Base-by-base conservation (phyloP, 805 yeast species). In the Cephaloascus albidus region DNA sequence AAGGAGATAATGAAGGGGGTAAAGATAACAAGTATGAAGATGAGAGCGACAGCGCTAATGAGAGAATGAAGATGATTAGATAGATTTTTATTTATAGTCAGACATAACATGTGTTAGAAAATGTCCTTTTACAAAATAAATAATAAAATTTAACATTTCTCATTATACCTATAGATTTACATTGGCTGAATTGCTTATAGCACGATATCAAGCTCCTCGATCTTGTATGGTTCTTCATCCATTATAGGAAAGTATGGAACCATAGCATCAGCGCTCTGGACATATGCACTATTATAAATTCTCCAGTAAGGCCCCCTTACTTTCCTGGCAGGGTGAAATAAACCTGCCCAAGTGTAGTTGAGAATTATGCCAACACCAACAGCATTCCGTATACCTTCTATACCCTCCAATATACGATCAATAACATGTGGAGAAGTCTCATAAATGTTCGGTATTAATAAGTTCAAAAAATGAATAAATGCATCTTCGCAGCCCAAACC, bases 391-490 rank as follows among this genome's bases (percentile, higher is more conserved):
- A 87, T 54, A 2, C 85, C 81, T 43, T 84, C 88, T 20, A 93
- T 65, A 39, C 89, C 83, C 40, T 87, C 97, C 36, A 85, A 45
- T 2, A 93, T 78, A 46, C 97, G 74, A 8, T 66, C 70, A 41
- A 89, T 88, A 12, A 89, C 97, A 58, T 93, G 99, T 0, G 97
- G 97, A 0, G 97, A 88, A 0, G 96, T 85, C 57, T 90, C 99
- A 54, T 77, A 88, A 2, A 93, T 67, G 55, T 93, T 93, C 2
- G 99, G 98, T 59, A 88, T 61, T 17, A 93, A 58, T 38, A 89
- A 65, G 54, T 93, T 87, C 52, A 93, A 62, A 42, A 80, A 73
- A 56, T 93, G 96, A 10, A 86, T 55, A 63, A 93, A 87, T 0
- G 87, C 85, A 46, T 82, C 94, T 47, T 86, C 95, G 40, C 72